Percentiles rank a stretch among this genome's conserved stretches.
These are phyloP conservation scores for Pyrrhoderma lamaoense DNA, from an alignment of 1,284 basidiomycete genomes.

Conservation along the genomic window DNA sequence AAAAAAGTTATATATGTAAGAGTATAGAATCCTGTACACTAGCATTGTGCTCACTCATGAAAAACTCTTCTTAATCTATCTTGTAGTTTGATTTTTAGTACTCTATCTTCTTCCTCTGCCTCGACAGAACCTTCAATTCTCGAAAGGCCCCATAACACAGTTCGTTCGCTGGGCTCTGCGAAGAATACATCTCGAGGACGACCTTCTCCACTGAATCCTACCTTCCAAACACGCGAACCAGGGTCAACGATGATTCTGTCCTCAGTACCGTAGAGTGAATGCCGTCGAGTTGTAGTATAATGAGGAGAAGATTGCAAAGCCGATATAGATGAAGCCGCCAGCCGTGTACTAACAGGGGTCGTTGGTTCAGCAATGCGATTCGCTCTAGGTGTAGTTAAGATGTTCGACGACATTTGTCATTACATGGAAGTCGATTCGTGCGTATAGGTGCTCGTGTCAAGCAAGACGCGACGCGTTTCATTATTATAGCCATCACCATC, in stretches of 20 bases:
- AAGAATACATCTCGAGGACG: slow-evolving; percentile 71
- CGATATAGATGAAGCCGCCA: slow-evolving; percentile 7
- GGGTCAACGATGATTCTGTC: slow-evolving; percentile 81
- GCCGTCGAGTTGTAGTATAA: slow-evolving; percentile 67
- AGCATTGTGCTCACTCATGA: slow-evolving; percentile 68
- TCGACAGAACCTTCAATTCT: slow-evolving; percentile 47
- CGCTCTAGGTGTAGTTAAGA: slow-evolving; percentile 17
- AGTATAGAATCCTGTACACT: not conserved
- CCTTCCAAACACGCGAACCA: slow-evolving; percentile 80
- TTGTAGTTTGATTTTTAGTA: slow-evolving; percentile 65
- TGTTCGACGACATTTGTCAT: slow-evolving; percentile 4
- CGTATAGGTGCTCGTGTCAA: not conserved
- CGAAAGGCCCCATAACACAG: slow-evolving; percentile 51
- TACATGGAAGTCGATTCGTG: not conserved
- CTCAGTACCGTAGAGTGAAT: slow-evolving; percentile 80
- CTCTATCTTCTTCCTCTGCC: slow-evolving; percentile 49
- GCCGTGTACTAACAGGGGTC: slow-evolving; percentile 16
- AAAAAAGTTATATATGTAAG: slow-evolving; percentile 20
- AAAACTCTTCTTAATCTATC: slow-evolving; percentile 69
- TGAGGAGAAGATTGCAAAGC: slow-evolving; percentile 62
- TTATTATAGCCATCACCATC: not conserved
- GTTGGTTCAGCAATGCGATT: slow-evolving; percentile 16
- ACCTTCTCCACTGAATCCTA: slow-evolving; percentile 87
- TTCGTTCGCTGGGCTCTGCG: slow-evolving; percentile 28
- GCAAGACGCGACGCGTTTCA: slow-evolving; percentile 6